These are phyloP conservation scores for Colletotrichum spinosum DNA, from an alignment of 2,329 filamentous ascomycete species.

Conservation along the genomic window DNA sequence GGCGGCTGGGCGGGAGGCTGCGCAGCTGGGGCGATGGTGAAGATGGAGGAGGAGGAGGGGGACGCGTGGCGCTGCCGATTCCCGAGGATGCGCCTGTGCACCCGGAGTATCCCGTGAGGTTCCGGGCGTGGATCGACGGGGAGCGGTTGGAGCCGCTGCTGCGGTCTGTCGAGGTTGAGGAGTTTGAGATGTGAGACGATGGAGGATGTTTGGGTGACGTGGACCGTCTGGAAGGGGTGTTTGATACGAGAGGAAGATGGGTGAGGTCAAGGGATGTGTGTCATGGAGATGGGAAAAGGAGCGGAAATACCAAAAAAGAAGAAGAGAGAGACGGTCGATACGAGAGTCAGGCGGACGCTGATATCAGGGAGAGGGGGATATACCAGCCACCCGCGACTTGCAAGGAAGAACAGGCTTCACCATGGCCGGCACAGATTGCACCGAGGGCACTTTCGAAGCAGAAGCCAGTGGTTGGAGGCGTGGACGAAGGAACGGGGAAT, in stretches of 20 bases:
- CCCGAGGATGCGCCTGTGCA: neutral
- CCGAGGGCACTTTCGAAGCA: neutral
- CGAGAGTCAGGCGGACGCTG: no score
- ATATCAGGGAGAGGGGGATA: no score
- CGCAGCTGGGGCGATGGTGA: neutral
- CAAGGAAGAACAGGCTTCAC: no score
- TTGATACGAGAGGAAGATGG: no score
- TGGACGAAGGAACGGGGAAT: neutral
- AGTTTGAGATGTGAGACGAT: constrained; percentile 13
- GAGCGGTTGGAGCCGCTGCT: constrained; percentile 9
- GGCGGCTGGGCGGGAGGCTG: constrained; percentile 9
- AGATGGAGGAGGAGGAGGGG: neutral
- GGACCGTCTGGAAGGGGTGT: no score
- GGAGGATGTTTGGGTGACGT: neutral
- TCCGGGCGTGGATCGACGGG: constrained; percentile 8
- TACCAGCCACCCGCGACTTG: no score
- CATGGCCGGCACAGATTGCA: no score
- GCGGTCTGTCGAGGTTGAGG: constrained; percentile 24
- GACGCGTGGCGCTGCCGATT: constrained; percentile 8
- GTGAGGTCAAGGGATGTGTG: no score
- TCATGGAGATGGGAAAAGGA: no score
- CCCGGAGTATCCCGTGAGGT: constrained; percentile 7
- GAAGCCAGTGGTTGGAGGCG: neutral
- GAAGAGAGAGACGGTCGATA: no score
- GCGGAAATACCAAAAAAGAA: no score